These are phyloP conservation scores for Tolypocladium ophioglossoides DNA, from an alignment of 2,329 filamentous ascomycete genomes.

Conservation along the genomic window DNA sequence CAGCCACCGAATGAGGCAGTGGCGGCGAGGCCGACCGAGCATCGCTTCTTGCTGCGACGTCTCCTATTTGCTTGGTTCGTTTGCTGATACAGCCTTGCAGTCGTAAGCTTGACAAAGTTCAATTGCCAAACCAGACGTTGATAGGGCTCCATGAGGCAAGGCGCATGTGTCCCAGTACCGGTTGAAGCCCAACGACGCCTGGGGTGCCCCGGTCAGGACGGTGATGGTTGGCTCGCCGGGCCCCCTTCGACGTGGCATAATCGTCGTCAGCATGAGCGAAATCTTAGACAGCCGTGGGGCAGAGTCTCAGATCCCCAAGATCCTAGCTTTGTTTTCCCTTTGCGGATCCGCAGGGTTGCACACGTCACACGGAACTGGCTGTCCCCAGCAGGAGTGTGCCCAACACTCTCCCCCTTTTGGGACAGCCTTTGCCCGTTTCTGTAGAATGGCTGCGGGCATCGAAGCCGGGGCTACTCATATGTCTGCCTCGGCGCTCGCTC, in stretches of 20 bases:
- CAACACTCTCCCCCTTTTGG: not conserved
- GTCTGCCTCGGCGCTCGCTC: not conserved
- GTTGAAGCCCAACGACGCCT: not conserved
- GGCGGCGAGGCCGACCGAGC: not conserved
- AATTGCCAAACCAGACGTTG: not conserved
- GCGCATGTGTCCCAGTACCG: not conserved
- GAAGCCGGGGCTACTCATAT: not conserved
- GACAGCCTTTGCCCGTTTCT: not conserved
- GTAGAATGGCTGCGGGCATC: not conserved
- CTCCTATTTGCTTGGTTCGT: not conserved
- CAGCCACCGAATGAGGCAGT: not conserved
- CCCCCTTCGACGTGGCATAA: not conserved
- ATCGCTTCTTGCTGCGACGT: not conserved
- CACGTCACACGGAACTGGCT: not conserved
- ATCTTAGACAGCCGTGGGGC: conserved; percentile 8
- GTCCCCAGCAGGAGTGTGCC: not conserved
- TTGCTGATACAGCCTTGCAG: not conserved
- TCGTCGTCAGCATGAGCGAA: conserved; percentile 2
- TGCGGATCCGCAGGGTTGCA: not conserved
- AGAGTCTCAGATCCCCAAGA: conserved; percentile 8
- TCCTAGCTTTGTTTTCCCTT: conserved; percentile 1
- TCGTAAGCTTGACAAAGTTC: not conserved
- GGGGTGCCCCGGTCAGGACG: not conserved
- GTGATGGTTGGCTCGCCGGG: not conserved
- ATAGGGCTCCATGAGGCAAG: not conserved